Conservation (phyloP, 805 yeast species). For the Isabelozyma pseudorhagii region DNA sequence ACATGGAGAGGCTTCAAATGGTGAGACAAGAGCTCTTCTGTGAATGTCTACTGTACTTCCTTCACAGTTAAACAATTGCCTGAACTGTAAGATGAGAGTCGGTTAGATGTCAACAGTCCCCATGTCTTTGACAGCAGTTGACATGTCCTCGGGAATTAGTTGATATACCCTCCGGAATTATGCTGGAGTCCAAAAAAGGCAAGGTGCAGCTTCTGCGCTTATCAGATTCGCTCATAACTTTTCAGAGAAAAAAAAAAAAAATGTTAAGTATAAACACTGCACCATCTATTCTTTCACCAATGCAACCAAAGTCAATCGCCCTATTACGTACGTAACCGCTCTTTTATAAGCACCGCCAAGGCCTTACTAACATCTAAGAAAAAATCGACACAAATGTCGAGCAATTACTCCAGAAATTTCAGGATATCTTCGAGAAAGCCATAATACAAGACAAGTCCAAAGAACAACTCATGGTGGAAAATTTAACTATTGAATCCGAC, state of each 20-base stretch:
- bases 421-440: conserved; percentile 50
- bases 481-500: conserved; percentile 53
- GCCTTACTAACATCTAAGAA: conserved; percentile 19
- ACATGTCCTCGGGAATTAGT: no score
- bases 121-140: no score
- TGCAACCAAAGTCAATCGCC: conserved; percentile 42
- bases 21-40: no score
- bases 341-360: not conserved
- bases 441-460: conserved; percentile 37
- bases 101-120: no score
- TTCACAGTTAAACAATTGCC: no score
- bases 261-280: conserved; percentile 6
- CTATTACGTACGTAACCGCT: conserved; percentile 20
- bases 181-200: not conserved
- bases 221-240: not conserved
- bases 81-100: no score
- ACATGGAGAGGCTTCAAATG: no score
- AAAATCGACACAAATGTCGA: conserved; percentile 52
- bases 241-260: no score
- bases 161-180: no score
- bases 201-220: not conserved
- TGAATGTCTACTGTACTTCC: no score
- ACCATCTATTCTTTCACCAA: conserved; percentile 11
- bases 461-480: conserved; percentile 48
- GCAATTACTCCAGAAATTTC: conserved; percentile 49